phyloP scores from a whole-genome alignment of 1,284 basidiomycete genomes.

The Irpex rosettiformis region DNA sequence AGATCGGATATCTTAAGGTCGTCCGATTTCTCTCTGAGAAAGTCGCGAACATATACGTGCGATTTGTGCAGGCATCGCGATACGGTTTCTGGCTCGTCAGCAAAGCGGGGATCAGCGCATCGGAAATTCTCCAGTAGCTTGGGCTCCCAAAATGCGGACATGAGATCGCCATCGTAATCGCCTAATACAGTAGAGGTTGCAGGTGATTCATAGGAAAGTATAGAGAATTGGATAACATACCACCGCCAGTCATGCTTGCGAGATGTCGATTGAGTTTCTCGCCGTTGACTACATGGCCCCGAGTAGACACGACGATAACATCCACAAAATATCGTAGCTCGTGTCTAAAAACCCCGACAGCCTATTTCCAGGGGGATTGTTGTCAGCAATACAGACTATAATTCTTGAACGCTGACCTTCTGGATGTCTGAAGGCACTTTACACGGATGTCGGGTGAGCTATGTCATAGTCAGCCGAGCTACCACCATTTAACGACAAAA shows the following conservation, averaged over 20 bases:
- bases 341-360: conserved; percentile 34
- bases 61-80: conserved; percentile 37
- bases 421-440: conserved; percentile 43
- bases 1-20: conserved; percentile 31
- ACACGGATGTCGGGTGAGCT: conserved; percentile 44
- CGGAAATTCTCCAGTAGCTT: conserved; percentile 45
- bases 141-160: conserved; percentile 37
- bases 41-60: conserved; percentile 41
- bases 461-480: not conserved
- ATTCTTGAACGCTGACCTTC: conserved; percentile 28
- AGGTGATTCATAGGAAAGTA: not conserved
- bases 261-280: conserved; percentile 28
- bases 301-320: conserved; percentile 40
- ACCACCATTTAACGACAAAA: not conserved
- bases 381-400: not conserved
- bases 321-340: conserved; percentile 33
- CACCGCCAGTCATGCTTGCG: conserved; percentile 39
- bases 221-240: conserved; percentile 20
- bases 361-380: conserved; percentile 24
- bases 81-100: conserved; percentile 42
- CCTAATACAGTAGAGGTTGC: conserved; percentile 24
- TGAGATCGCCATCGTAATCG: conserved; percentile 45
- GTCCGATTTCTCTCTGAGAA: conserved; percentile 24
- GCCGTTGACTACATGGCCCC: conserved; percentile 25
- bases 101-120: conserved; percentile 44